Conservation (phyloP, 805 yeast species). For the Priceomyces melissophilus region DNA sequence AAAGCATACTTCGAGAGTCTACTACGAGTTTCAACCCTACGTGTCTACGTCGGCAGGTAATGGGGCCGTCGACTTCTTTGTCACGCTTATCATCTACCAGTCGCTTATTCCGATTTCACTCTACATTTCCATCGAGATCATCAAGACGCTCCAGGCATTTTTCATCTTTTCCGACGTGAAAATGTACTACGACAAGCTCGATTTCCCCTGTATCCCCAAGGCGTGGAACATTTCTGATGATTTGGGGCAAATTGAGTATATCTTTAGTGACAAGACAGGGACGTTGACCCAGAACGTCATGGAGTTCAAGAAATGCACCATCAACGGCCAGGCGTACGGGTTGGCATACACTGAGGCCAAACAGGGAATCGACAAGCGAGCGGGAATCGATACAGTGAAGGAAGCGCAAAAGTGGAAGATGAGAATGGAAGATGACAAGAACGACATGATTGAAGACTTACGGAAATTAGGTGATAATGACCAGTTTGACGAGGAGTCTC, state of each 20-base stretch:
- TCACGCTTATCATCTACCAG: conserved; percentile 70
- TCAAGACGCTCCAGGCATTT: conserved; percentile 72
- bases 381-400: conserved; percentile 56
- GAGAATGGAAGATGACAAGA: conserved; percentile 40
- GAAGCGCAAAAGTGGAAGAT: conserved; percentile 42
- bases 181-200: conserved; percentile 66
- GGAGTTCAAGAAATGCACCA: conserved; percentile 77
- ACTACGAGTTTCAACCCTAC: conserved; percentile 60
- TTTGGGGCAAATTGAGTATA: conserved; percentile 77
- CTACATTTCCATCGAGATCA: conserved; percentile 74
- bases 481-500: conserved; percentile 45
- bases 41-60: conserved; percentile 59
- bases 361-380: conserved; percentile 65
- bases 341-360: conserved; percentile 75
- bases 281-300: conserved; percentile 79
- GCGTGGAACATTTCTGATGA: conserved; percentile 85
- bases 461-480: conserved; percentile 33
- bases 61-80: conserved; percentile 68
- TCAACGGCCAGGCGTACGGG: conserved; percentile 67
- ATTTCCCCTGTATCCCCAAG: conserved; percentile 76
- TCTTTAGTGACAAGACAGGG: conserved; percentile 82
- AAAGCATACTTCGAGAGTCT: conserved; percentile 42
- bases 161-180: conserved; percentile 68
- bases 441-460: conserved; percentile 47
- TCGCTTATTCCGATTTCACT: conserved; percentile 77